Conservation (phyloP, 2,329 filamentous ascomycete genomes). For the Colletotrichum gigasporum region DNA sequence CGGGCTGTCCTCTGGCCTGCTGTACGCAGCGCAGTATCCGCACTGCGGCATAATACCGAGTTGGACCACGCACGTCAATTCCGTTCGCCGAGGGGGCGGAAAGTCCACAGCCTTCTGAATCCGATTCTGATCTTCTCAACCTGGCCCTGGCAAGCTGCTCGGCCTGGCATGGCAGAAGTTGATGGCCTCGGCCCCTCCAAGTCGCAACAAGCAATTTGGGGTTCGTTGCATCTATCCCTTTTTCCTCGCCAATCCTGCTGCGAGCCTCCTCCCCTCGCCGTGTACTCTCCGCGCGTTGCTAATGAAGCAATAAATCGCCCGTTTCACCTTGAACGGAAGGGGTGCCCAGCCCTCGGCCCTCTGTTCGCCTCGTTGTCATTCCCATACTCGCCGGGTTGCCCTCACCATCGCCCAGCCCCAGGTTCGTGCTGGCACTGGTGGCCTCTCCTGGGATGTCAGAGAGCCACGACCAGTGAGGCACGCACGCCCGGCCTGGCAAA, state of each 20-base stretch:
- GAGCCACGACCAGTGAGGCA: background rate
- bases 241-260: background rate
- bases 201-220: conserved; percentile 1
- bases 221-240: conserved; percentile 14
- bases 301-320: conserved; percentile 24
- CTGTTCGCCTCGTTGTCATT: conserved; percentile 16
- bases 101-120: background rate
- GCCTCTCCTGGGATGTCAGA: conserved; percentile 1
- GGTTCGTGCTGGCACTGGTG: conserved; percentile 1
- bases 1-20: background rate
- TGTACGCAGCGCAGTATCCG: background rate
- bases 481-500: conserved; percentile 7
- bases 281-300: conserved; percentile 12
- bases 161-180: background rate
- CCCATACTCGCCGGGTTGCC: background rate
- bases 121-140: background rate
- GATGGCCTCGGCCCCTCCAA: background rate
- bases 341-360: conserved; percentile 8
- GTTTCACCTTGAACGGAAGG: conserved; percentile 24
- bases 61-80: conserved; percentile 2
- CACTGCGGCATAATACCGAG: background rate
- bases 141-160: background rate
- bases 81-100: conserved; percentile 1
- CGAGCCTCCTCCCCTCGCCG: background rate
- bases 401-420: conserved; percentile 3